These are phyloP conservation scores for Nicotiana otophora DNA, from an alignment of 257 asterid species.

Conservation along the genomic window DNA sequence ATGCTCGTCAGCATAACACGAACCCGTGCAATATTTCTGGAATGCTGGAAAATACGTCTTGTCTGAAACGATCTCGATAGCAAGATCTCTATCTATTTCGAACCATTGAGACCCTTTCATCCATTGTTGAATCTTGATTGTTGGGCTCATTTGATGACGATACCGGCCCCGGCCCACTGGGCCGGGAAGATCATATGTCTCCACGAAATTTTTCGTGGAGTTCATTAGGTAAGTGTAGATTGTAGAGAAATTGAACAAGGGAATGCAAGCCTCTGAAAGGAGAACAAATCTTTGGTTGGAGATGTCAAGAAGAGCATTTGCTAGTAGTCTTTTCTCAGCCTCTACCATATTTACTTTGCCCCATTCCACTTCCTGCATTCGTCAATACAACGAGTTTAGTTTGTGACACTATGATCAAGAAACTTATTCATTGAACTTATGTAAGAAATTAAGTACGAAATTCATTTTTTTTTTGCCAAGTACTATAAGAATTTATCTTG, in stretches of 20 bases:
- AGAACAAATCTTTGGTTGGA: conserved; percentile 80
- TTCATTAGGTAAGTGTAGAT: conserved; percentile 57
- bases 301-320: conserved; percentile 78
- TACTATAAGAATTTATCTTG: background rate
- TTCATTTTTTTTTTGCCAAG: too few species aligned
- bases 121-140: conserved; percentile 50
- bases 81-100: conserved; percentile 53
- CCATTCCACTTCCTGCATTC: conserved; percentile 67
- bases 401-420: background rate
- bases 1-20: conserved; percentile 82
- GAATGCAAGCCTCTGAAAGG: conserved; percentile 80
- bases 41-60: conserved; percentile 38
- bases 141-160: conserved; percentile 45
- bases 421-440: background rate
- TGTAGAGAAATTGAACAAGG: conserved; percentile 73
- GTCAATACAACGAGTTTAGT: background rate
- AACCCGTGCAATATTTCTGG: conserved; percentile 36
- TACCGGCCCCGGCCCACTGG: conserved; percentile 75
- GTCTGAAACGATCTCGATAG: conserved; percentile 60
- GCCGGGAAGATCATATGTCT: conserved; percentile 41
- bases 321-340: conserved; percentile 79
- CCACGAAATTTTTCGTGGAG: conserved; percentile 52
- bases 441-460: background rate
- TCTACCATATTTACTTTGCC: conserved; percentile 78
- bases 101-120: conserved; percentile 94